Percentiles rank a stretch among this genome's conserved stretches.
These are phyloP conservation scores for Cercospora zeina DNA, from an alignment of 2,329 filamentous ascomycete genomes.

Conservation along the genomic window DNA sequence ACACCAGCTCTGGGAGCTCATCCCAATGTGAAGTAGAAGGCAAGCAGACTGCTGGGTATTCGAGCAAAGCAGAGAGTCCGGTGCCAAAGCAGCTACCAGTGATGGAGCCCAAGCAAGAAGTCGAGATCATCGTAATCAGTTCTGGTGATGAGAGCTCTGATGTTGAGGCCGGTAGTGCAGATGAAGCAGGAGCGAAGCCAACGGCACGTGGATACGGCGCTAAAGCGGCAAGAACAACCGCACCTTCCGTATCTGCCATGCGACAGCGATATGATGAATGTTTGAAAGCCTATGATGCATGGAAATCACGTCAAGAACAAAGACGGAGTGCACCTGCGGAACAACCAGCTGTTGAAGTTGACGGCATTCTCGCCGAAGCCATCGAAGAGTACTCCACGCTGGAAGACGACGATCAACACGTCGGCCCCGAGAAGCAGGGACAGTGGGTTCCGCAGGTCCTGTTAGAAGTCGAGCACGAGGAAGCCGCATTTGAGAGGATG, in stretches of 20 bases:
- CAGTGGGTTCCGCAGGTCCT: background rate
- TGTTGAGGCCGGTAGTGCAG: background rate
- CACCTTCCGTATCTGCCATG: background rate
- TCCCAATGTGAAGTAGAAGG: background rate
- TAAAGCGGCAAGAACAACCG: background rate
- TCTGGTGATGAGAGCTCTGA: slow-evolving; percentile 1
- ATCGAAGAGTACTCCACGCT: slow-evolving; percentile 5
- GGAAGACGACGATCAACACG: background rate
- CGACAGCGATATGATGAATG: background rate
- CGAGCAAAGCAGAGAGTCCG: background rate
- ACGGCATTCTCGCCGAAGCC: background rate
- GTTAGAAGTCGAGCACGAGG: background rate
- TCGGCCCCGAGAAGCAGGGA: background rate
- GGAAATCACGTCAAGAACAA: background rate
- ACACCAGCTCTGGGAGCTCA: background rate
- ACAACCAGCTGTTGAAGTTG: background rate
- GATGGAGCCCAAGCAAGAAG: background rate
- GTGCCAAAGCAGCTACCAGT: background rate
- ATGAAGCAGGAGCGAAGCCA: background rate
- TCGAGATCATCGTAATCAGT: slow-evolving; percentile 11
- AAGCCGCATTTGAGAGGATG: background rate
- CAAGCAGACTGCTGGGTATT: too few species aligned
- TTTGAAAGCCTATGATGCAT: background rate
- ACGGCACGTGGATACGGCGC: background rate
- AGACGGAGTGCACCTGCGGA: background rate